Evolutionary conservation across 306 rosid genomes (phyloP).

Genomic region (Quercus berberidifolia): DNA sequence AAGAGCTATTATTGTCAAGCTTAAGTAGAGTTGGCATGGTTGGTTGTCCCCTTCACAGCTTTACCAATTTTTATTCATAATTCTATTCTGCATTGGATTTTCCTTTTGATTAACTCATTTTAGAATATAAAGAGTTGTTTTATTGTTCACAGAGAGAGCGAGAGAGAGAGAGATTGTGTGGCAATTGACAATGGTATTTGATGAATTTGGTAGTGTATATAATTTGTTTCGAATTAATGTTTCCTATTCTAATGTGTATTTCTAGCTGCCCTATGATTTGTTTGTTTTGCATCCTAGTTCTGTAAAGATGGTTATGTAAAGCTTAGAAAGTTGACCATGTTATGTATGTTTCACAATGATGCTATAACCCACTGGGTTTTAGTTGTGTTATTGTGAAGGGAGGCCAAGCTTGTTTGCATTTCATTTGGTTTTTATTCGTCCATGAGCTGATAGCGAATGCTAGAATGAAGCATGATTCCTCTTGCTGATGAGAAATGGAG

Average conservation of each 20-base stretch:
- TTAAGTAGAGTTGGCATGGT: too few species aligned
- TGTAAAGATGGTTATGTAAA: not conserved
- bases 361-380: not conserved
- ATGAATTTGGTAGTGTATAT: not conserved
- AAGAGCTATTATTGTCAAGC: too few species aligned
- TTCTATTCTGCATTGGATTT: too few species aligned
- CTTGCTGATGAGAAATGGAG: too few species aligned
- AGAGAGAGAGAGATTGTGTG: not conserved
- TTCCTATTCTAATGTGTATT: too few species aligned
- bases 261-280: not conserved
- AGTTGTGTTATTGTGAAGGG: not conserved
- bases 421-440: not conserved
- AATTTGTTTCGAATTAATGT: not conserved
- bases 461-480: too few species aligned
- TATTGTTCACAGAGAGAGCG: too few species aligned
- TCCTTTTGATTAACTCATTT: too few species aligned
- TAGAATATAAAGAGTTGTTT: too few species aligned
- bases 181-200: not conserved
- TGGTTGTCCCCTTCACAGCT: too few species aligned
- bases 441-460: too few species aligned
- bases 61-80: too few species aligned
- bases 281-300: not conserved
- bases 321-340: not conserved
- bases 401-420: not conserved
- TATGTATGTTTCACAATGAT: not conserved